Evolutionary conservation across 1,284 basidiomycete genomes (phyloP).

Genomic region (Puccinia horiana): DNA sequence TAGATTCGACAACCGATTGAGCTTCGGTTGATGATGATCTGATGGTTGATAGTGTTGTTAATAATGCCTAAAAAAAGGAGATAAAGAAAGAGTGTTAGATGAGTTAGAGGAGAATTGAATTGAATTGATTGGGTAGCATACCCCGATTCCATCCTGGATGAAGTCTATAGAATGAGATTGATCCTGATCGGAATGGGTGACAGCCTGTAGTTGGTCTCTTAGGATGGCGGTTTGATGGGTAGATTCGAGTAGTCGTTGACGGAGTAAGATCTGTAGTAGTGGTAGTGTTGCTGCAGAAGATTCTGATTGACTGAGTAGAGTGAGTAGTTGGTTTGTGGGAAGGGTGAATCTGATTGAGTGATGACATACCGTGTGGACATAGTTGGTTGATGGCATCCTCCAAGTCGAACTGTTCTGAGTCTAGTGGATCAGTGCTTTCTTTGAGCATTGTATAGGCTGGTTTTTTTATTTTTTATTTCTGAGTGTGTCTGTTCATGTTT

Average conservation of each 20-base stretch:
- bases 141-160: conserved; percentile 46
- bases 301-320: conserved; percentile 5
- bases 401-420: conserved; percentile 32
- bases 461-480: neutral
- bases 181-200: neutral
- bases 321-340: neutral
- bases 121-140: neutral
- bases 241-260: conserved; percentile 38
- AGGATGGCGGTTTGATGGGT: conserved; percentile 23
- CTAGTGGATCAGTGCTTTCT: neutral
- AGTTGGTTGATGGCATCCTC: conserved; percentile 47
- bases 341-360: neutral
- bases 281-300: conserved; percentile 37
- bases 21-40: conserved; percentile 73
- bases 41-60: conserved; percentile 47
- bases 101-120: too few relatives aligned
- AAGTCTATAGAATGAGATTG: conserved; percentile 3
- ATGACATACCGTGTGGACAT: conserved; percentile 30
- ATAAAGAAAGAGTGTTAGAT: neutral
- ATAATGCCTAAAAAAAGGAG: conserved; percentile 22
- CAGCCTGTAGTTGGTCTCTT: conserved; percentile 11
- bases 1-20: conserved; percentile 89
- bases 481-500: neutral
- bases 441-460: neutral
- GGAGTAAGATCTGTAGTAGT: conserved; percentile 35